Evolutionary conservation across 2,329 filamentous ascomycete species (phyloP).

Genomic region (Botrytis byssoidea): DNA sequence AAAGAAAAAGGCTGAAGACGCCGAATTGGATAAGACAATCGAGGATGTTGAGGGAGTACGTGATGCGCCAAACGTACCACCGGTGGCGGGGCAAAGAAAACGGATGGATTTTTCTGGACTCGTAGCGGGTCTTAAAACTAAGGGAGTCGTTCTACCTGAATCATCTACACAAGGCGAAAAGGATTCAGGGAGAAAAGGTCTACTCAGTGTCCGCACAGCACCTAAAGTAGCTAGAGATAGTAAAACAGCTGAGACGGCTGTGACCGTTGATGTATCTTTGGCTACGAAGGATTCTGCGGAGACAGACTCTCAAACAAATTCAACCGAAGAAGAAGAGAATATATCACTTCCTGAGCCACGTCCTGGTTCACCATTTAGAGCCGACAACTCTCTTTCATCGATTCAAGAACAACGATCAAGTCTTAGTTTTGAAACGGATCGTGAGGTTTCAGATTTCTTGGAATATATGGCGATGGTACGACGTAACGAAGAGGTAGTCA

Average conservation of each 20-base stretch:
- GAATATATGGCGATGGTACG: background rate
- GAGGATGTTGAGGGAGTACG: background rate
- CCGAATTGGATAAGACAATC: background rate
- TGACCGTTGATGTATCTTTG: background rate
- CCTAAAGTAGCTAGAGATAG: background rate
- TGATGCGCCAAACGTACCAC: background rate
- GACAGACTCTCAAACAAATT: background rate
- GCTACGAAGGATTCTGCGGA: background rate
- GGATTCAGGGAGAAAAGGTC: background rate
- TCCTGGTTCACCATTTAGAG: background rate
- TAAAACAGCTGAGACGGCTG: background rate
- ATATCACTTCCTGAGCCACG: background rate
- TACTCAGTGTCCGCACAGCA: background rate
- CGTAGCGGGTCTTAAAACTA: background rate
- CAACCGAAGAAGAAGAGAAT: background rate
- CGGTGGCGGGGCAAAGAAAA: background rate
- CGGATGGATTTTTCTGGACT: background rate
- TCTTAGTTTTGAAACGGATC: background rate
- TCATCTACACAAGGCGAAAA: background rate
- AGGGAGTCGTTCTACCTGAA: background rate
- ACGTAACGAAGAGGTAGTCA: background rate
- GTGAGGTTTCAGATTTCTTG: background rate
- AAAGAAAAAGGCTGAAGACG: background rate
- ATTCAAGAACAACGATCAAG: background rate
- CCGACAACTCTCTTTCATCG: background rate